A percentile compares a stretch with the other conserved stretches of the same genome.
phyloP scores from a whole-genome alignment of 257 asterid species.

The Nicotiana knightiana region DNA sequence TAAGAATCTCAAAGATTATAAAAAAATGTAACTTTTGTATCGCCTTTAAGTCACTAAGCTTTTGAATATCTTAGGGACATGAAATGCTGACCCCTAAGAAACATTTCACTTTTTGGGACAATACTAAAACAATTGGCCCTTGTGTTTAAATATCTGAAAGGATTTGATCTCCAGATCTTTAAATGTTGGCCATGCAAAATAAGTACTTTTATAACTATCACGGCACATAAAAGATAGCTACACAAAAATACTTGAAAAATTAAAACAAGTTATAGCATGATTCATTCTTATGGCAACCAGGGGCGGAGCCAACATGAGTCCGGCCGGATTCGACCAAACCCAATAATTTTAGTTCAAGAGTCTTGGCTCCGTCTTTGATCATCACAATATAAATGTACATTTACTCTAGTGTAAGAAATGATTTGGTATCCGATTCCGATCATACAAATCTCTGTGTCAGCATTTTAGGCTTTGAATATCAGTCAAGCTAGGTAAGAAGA shows the following conservation, averaged over 20 bases:
- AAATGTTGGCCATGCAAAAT: background rate
- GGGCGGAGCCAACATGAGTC: too few species aligned
- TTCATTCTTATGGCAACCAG: too few species aligned
- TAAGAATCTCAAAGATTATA: background rate
- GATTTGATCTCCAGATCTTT: background rate
- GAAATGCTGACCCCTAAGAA: slow-evolving; percentile 3
- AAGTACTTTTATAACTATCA: too few species aligned
- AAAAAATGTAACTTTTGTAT: background rate
- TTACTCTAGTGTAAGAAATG: background rate
- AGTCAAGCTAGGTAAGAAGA: background rate
- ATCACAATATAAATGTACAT: background rate
- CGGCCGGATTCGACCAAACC: accelerated
- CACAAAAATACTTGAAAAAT: too few species aligned
- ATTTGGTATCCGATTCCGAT: background rate
- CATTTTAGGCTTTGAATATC: background rate
- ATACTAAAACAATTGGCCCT: background rate
- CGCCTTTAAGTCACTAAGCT: background rate
- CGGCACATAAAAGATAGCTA: too few species aligned
- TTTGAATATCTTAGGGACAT: background rate
- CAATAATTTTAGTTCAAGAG: too few species aligned
- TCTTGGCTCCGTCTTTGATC: background rate
- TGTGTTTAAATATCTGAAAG: background rate
- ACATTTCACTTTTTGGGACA: background rate
- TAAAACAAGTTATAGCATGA: too few species aligned
- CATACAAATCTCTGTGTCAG: background rate